These are phyloP conservation scores for Phytophthora rubi DNA, from an alignment of 352 stramenopile species.

Conservation along the genomic window DNA sequence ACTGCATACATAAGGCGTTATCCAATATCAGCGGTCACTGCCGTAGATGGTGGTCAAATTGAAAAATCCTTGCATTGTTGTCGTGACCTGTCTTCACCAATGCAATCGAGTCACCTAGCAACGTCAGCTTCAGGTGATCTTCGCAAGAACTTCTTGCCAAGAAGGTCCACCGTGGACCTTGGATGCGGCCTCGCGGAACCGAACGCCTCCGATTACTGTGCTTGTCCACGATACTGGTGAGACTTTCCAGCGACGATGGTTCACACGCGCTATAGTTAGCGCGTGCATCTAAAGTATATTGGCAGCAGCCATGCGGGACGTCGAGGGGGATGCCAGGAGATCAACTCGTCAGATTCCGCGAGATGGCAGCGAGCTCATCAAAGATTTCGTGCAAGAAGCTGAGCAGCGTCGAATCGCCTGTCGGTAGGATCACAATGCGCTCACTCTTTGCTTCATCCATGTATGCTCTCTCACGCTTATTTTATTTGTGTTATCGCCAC, in stretches of 20 bases:
- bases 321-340: background rate
- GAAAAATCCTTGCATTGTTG: background rate
- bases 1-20: background rate
- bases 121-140: background rate
- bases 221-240: background rate
- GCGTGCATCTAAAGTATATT: background rate
- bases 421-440: slow-evolving; percentile 27
- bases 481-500: background rate
- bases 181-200: too few species aligned
- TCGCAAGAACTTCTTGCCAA: too few species aligned
- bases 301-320: slow-evolving; percentile 2
- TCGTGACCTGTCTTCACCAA: background rate
- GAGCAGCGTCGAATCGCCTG: slow-evolving; percentile 46
- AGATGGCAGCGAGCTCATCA: slow-evolving; percentile 50
- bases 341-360: slow-evolving; percentile 9
- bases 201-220: background rate
- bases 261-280: slow-evolving; percentile 11
- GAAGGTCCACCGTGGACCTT: too few species aligned
- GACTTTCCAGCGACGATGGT: background rate
- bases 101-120: background rate
- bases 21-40: background rate
- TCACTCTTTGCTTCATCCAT: background rate
- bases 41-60: background rate
- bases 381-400: slow-evolving; percentile 54
- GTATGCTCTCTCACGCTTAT: background rate